These are phyloP conservation scores for Pyrenophora teres DNA, from an alignment of 2,329 filamentous ascomycete species.

Conservation along the genomic window DNA sequence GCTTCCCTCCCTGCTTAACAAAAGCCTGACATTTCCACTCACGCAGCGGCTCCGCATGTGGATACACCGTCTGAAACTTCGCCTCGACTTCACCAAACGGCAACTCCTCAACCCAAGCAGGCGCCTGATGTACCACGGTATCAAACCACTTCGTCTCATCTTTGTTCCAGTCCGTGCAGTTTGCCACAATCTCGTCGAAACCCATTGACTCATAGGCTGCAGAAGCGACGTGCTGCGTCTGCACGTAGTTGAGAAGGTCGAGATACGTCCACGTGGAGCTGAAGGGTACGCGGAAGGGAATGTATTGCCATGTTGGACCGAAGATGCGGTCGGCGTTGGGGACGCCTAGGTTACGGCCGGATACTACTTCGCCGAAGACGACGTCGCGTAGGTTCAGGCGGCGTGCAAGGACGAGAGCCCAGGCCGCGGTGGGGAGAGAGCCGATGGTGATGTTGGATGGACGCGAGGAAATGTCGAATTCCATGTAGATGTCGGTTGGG, in stretches of 20 bases:
- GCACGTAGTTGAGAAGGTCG: constrained; percentile 43
- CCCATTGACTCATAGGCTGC: constrained; percentile 46
- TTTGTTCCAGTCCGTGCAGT: constrained; percentile 42
- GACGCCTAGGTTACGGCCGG: constrained; percentile 65
- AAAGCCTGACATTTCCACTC: constrained; percentile 67
- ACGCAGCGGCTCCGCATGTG: constrained; percentile 47
- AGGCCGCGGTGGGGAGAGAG: constrained; percentile 69
- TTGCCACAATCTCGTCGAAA: constrained; percentile 41
- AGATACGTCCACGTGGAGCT: constrained; percentile 51
- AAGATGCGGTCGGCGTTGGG: constrained; percentile 61
- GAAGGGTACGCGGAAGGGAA: constrained; percentile 66
- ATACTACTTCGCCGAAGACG: constrained; percentile 69
- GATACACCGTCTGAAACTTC: constrained; percentile 62
- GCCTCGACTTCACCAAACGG: constrained; percentile 46
- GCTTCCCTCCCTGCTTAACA: constrained; percentile 54
- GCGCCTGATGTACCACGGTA: constrained; percentile 49
- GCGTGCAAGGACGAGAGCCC: constrained; percentile 66
- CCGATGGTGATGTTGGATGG: constrained; percentile 64
- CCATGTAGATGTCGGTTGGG: constrained; percentile 37
- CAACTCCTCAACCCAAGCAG: constrained; percentile 62
- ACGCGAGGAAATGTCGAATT: constrained; percentile 49
- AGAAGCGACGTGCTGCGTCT: constrained; percentile 41
- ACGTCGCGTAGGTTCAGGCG: constrained; percentile 60
- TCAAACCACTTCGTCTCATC: constrained; percentile 42
- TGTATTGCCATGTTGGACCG: constrained; percentile 70